Conservation (phyloP, 495 filamentous ascomycete species). For the Monascus purpureus region DNA sequence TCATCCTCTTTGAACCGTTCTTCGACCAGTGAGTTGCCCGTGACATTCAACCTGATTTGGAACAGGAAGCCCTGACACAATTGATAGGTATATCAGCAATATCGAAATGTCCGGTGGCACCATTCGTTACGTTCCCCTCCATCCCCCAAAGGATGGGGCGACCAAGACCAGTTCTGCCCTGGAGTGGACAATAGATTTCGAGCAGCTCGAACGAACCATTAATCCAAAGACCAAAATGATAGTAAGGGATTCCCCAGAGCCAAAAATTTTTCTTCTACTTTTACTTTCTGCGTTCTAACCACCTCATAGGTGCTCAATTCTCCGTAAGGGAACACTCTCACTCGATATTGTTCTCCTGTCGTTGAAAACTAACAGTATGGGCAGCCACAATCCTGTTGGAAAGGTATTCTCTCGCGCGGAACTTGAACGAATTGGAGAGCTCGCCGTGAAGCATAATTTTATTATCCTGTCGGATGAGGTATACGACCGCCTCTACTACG, state of each 20-base stretch:
- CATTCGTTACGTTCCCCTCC: slow-evolving; percentile 84
- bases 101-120: slow-evolving; percentile 95
- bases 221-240: slow-evolving; percentile 87
- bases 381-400: slow-evolving; percentile 84
- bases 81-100: slow-evolving; percentile 72
- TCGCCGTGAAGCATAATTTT: slow-evolving; percentile 89
- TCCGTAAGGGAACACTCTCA: slow-evolving; percentile 14
- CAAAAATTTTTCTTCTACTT: slow-evolving; percentile 49
- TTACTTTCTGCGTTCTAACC: slow-evolving; percentile 12
- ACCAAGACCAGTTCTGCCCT: slow-evolving; percentile 65
- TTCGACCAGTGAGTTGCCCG: slow-evolving; percentile 72
- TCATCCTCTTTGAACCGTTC: slow-evolving; percentile 96
- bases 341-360: neutral
- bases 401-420: slow-evolving; percentile 83
- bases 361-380: slow-evolving; percentile 8
- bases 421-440: slow-evolving; percentile 68
- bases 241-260: slow-evolving; percentile 35
- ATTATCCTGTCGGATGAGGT: slow-evolving; percentile 94
- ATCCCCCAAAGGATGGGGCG: slow-evolving; percentile 76
- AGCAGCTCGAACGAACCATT: slow-evolving; percentile 71
- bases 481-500: slow-evolving; percentile 91
- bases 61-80: too few species aligned
- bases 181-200: slow-evolving; percentile 80
- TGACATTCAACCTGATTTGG: neutral
- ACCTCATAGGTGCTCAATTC: slow-evolving; percentile 26